phyloP scores from a whole-genome alignment of 148 eudicot species.

The Rheum nobile region DNA sequence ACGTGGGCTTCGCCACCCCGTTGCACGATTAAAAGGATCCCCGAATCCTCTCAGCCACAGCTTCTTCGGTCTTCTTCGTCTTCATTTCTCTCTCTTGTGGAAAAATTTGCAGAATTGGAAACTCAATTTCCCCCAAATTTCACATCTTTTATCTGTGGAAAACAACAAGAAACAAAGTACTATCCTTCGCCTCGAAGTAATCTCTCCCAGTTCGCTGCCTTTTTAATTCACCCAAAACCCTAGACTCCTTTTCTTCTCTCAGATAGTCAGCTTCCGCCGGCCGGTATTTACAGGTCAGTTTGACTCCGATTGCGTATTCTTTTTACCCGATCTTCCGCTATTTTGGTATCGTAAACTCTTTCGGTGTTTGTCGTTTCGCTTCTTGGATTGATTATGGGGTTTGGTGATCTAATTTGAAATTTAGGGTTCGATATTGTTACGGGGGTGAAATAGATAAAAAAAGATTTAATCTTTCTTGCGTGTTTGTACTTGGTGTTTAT shows the following conservation, averaged over 20 bases:
- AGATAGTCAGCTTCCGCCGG: conserved; percentile 2
- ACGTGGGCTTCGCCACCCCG: conserved; percentile 16
- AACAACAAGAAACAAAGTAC: background rate
- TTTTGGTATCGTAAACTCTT: background rate
- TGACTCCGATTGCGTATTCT: background rate
- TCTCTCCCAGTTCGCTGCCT: conserved; percentile 2
- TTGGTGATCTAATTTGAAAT: background rate
- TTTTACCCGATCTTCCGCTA: background rate
- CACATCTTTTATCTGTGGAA: background rate
- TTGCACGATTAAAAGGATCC: conserved; percentile 1
- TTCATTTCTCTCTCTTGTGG: conserved; percentile 9
- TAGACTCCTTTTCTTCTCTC: conserved; percentile 9
- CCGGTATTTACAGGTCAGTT: conserved; percentile 19
- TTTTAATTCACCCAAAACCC: conserved; percentile 22
- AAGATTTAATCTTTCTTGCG: background rate
- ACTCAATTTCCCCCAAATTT: background rate
- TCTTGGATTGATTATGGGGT: background rate
- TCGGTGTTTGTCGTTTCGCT: background rate
- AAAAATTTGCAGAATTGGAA: background rate
- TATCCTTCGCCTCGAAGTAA: conserved; percentile 6
- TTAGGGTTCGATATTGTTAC: background rate
- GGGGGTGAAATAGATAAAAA: background rate
- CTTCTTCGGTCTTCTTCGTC: conserved; percentile 3
- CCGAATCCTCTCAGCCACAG: background rate
- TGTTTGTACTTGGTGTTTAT: conserved; percentile 6